These are phyloP conservation scores for Mychonastes homosphaera DNA, from an alignment of 139 green algal species.

Conservation along the genomic window DNA sequence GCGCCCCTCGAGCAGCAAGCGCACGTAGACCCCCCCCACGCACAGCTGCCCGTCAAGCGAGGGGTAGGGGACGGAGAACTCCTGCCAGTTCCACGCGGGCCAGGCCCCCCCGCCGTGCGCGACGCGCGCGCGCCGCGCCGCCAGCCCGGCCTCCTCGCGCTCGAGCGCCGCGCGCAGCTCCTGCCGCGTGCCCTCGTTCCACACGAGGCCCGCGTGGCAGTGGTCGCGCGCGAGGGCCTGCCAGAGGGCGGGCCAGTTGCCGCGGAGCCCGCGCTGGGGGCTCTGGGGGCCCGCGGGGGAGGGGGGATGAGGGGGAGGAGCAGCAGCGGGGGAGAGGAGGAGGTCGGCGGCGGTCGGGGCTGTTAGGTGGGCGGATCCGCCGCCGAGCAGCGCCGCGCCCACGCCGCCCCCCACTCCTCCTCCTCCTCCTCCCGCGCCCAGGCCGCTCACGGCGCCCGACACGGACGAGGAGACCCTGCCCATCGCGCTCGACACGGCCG, in stretches of 20 bases:
- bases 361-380: background rate
- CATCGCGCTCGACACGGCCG: background rate
- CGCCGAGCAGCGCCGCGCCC: background rate
- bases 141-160: slow-evolving; percentile 47
- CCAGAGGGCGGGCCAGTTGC: slow-evolving; percentile 83
- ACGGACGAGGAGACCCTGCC: too few species aligned
- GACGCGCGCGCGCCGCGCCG: slow-evolving; percentile 23
- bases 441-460: background rate
- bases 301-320: background rate
- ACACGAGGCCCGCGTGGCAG: slow-evolving; percentile 73
- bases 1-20: slow-evolving; percentile 70
- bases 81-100: slow-evolving; percentile 26
- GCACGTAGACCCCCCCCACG: slow-evolving; percentile 75
- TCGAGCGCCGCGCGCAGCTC: slow-evolving; percentile 82
- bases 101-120: slow-evolving; percentile 23
- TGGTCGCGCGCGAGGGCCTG: slow-evolving; percentile 49
- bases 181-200: slow-evolving; percentile 67
- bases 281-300: background rate
- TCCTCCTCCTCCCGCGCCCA: too few species aligned
- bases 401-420: background rate
- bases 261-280: slow-evolving; percentile 22
- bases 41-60: slow-evolving; percentile 57
- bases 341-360: too few species aligned
- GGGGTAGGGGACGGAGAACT: slow-evolving; percentile 77
- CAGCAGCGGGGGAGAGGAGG: too few species aligned